A percentile compares a stretch with the other conserved stretches of the same genome.
These are phyloP conservation scores for Zymoseptoria crescenta DNA, from an alignment of 2,329 filamentous ascomycete genomes.

Conservation along the genomic window DNA sequence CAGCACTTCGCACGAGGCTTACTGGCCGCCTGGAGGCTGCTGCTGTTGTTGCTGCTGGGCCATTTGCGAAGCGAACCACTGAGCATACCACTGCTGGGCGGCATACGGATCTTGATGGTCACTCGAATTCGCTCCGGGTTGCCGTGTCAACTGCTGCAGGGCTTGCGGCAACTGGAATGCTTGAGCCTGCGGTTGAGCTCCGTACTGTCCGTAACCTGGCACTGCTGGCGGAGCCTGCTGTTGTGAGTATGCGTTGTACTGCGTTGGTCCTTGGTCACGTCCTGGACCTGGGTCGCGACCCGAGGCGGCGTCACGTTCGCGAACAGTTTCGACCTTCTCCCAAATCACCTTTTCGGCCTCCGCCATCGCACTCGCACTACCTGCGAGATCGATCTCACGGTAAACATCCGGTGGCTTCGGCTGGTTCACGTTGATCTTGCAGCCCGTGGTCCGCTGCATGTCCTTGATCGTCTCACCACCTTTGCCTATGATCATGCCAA, in stretches of 20 bases:
- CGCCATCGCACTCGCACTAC: constrained; percentile 66
- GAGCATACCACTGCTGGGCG: constrained; percentile 10
- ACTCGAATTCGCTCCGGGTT: neutral
- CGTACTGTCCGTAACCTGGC: constrained; percentile 25
- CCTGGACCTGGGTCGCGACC: constrained; percentile 23
- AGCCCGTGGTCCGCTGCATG: constrained; percentile 79
- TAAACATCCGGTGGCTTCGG: constrained; percentile 71
- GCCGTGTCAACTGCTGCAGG: constrained; percentile 6
- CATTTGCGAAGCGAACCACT: constrained; percentile 25
- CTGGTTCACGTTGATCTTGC: constrained; percentile 90
- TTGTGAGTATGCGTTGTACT: constrained; percentile 41
- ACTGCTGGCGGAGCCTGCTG: constrained; percentile 30
- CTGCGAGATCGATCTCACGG: constrained; percentile 79
- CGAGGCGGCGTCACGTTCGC: constrained; percentile 44
- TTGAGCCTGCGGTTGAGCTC: constrained; percentile 11
- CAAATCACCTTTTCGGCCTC: constrained; percentile 78
- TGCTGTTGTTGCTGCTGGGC: constrained; percentile 28
- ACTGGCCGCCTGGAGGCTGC: constrained; percentile 28
- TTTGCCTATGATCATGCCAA: constrained; percentile 95
- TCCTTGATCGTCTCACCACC: constrained; percentile 88
- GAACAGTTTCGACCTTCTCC: constrained; percentile 81
- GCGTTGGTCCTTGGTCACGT: constrained; percentile 28
- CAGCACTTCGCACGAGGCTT: constrained; percentile 17
- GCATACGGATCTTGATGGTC: constrained; percentile 14
- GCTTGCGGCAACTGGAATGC: constrained; percentile 9